These are phyloP conservation scores for Mycena metata DNA, from an alignment of 768 basidiomycete genomes.

Conservation along the genomic window DNA sequence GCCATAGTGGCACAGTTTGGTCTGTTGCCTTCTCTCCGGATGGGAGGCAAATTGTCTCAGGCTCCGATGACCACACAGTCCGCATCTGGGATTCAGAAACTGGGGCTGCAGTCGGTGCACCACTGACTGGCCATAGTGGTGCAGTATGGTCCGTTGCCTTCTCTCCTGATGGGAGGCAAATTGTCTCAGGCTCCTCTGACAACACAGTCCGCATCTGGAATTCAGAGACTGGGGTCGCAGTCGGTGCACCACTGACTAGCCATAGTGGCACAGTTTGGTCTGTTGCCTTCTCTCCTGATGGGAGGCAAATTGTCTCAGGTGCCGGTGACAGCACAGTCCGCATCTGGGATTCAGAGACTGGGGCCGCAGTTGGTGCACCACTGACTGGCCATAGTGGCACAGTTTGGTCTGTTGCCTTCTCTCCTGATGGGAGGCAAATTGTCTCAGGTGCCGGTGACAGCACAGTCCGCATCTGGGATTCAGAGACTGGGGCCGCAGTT, in stretches of 20 bases:
- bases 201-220: neutral
- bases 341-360: neutral
- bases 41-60: neutral
- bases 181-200: neutral
- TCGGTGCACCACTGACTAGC: neutral
- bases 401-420: neutral
- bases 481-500: neutral
- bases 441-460: neutral
- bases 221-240: neutral
- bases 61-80: neutral
- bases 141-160: neutral
- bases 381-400: neutral
- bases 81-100: neutral
- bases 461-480: neutral
- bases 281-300: neutral
- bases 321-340: neutral
- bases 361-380: neutral
- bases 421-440: neutral
- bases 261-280: neutral
- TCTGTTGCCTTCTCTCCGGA: neutral
- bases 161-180: neutral
- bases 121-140: neutral
- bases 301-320: neutral
- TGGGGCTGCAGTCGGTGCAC: neutral
- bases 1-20: neutral